Conservation (phyloP, 345 rosid species). For the Aurinia saxatilis region DNA sequence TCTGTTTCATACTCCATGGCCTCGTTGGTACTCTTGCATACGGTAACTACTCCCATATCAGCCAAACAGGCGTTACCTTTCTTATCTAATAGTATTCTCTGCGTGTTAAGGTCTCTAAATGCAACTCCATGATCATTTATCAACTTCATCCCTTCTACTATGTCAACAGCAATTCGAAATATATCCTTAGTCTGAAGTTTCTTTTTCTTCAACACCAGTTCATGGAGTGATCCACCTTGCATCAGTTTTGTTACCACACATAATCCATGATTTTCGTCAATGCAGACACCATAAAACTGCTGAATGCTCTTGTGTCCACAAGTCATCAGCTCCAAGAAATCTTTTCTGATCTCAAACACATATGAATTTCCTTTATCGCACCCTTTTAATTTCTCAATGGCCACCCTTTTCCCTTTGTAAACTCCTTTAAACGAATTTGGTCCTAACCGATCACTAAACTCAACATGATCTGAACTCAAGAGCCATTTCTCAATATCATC, state of each 20-base stretch:
- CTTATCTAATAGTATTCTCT: slow-evolving; percentile 70
- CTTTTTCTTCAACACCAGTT: slow-evolving; percentile 64
- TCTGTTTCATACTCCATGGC: slow-evolving; percentile 95
- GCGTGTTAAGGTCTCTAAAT: slow-evolving; percentile 81
- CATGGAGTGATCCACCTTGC: slow-evolving; percentile 92
- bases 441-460: slow-evolving; percentile 66
- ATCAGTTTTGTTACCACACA: slow-evolving; percentile 83
- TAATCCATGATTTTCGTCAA: slow-evolving; percentile 83
- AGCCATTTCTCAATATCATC: slow-evolving; percentile 77
- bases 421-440: slow-evolving; percentile 62
- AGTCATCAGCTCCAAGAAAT: slow-evolving; percentile 85
- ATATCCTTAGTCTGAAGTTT: slow-evolving; percentile 76
- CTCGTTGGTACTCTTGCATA: slow-evolving; percentile 78
- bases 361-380: slow-evolving; percentile 89
- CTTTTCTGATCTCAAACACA: slow-evolving; percentile 72
- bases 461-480: slow-evolving; percentile 64
- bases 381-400: slow-evolving; percentile 92
- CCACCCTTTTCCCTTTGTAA: slow-evolving; percentile 66
- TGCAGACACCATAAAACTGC: slow-evolving; percentile 78
- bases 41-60: slow-evolving; percentile 80
- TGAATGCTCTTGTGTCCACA: slow-evolving; percentile 81
- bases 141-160: slow-evolving; percentile 82
- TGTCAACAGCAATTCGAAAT: slow-evolving; percentile 63
- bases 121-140: slow-evolving; percentile 78
- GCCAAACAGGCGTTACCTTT: slow-evolving; percentile 84